These are phyloP conservation scores for Paramyrothecium sp. DNA, from an alignment of 2,329 filamentous ascomycete species.

Conservation along the genomic window DNA sequence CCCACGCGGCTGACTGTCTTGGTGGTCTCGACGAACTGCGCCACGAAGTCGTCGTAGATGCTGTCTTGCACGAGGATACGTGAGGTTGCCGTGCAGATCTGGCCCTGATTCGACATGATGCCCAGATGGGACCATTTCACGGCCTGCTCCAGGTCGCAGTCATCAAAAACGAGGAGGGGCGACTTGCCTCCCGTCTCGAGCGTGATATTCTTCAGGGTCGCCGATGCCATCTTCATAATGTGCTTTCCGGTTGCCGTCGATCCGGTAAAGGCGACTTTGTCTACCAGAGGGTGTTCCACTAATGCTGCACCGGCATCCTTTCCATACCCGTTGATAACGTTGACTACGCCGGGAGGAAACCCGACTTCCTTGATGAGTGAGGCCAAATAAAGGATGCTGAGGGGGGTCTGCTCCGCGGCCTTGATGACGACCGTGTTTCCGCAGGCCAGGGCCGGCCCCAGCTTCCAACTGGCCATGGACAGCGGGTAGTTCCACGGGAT, in stretches of 20 bases:
- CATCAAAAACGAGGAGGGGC: constrained; percentile 73
- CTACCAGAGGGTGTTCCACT: constrained; percentile 54
- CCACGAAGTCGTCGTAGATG: constrained; percentile 81
- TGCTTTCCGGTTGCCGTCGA: constrained; percentile 68
- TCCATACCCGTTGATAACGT: constrained; percentile 74
- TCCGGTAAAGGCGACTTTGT: constrained; percentile 79
- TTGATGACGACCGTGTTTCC: constrained; percentile 72
- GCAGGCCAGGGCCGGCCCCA: constrained; percentile 66
- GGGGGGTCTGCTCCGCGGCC: constrained; percentile 72
- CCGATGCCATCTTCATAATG: constrained; percentile 75
- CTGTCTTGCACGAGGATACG: constrained; percentile 79
- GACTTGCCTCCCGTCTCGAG: constrained; percentile 78
- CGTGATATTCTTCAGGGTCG: constrained; percentile 75
- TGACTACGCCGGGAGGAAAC: constrained; percentile 72
- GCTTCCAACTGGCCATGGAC: constrained; percentile 78
- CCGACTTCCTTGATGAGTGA: constrained; percentile 69
- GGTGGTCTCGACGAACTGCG: constrained; percentile 72
- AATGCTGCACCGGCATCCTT: constrained; percentile 69
- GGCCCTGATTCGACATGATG: constrained; percentile 62
- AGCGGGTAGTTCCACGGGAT: constrained; percentile 86
- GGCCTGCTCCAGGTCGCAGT: constrained; percentile 71
- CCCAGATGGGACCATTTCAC: constrained; percentile 72
- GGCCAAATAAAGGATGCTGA: constrained; percentile 64
- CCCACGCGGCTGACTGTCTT: constrained; percentile 39
- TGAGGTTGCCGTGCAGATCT: constrained; percentile 70